Base-by-base conservation (phyloP, 2,329 filamentous ascomycete species). In the Plenodomus tracheiphilus region DNA sequence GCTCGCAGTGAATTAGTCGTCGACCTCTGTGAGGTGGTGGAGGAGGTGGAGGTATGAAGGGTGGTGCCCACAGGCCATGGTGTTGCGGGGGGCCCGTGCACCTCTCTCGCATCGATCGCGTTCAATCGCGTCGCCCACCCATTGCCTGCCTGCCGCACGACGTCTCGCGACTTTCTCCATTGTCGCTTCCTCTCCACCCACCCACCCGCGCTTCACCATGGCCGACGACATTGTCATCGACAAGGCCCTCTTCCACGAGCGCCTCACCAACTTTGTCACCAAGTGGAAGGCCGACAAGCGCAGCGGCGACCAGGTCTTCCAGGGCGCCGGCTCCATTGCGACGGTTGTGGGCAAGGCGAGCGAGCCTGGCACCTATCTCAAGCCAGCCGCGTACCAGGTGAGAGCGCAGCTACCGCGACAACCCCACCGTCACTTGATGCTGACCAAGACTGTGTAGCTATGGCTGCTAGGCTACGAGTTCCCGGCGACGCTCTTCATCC, bases 391-490 rank as follows among this genome's bases (percentile, higher is more conserved):
- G 18, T 87, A 97, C 75, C 94, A 97, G 79, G 91, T 96, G 81
- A 71, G 87, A 36, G 10, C 39, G 50, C 43, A 39, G 42, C 40
- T 37, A 3, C 18, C 15, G n/a, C 13, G 13, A 13, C n/a, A 8
- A 11, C 13, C 11, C 30, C 28, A 36, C 16, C 13, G 34, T 13
- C n/a, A 11, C 8, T n/a, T 30, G 20, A 48, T 64, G 62, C 64
- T 68, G 51, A 70, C 59, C 22, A 28, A 28, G 47, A 20, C 39
- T 53, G 36, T 59, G 52, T 73, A 97, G 92, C 96, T 97, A 75
- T 99, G 95, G 95, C 82, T 99, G 46, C 84, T 99, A 54, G 94
- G 94, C 65, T 99, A 99, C 79, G 94, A 99, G 74, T 99, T 99
- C 69, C 94, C 94, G 28, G 92, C 93, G 34, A 99, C 94, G 0